Conservation (phyloP, 176 grass and related monocot species). For the Ensete ventricosum region DNA sequence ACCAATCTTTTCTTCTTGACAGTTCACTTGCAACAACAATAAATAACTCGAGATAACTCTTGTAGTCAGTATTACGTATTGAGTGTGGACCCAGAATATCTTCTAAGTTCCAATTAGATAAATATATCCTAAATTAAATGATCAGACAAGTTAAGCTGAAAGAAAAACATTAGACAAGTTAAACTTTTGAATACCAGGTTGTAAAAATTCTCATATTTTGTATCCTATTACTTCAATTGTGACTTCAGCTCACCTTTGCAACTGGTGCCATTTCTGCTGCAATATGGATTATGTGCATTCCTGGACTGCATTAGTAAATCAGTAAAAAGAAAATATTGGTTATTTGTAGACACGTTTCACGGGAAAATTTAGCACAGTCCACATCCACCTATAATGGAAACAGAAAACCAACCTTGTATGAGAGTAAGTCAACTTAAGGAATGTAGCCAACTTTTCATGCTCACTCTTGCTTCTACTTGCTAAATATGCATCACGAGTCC, state of each 20-base stretch:
- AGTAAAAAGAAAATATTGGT: constrained; percentile 22
- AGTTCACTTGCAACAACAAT: not conserved
- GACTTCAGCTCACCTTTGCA: constrained; percentile 56
- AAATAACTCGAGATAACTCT: not conserved
- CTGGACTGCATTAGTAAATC: constrained; percentile 36
- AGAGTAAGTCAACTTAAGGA: constrained; percentile 56
- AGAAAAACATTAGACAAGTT: not conserved
- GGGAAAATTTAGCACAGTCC: not conserved
- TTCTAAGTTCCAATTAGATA: no score
- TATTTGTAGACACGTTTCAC: not conserved
- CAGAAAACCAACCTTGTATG: constrained; percentile 42
- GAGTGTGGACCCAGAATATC: no score
- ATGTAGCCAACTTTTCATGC: constrained; percentile 58
- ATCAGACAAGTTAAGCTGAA: not conserved
- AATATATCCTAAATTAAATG: no score
- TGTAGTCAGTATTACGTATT: not conserved
- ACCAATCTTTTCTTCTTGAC: not conserved
- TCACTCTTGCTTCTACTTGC: constrained; percentile 58
- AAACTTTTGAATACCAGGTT: not conserved
- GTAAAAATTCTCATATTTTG: not conserved
- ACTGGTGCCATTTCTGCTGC: constrained; percentile 99
- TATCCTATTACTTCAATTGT: not conserved
- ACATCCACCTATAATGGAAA: not conserved
- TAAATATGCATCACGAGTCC: constrained; percentile 63
- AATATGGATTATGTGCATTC: constrained; percentile 84